Conservation (phyloP, 164 flowering plant genomes). For the Amborella trichopoda region DNA sequence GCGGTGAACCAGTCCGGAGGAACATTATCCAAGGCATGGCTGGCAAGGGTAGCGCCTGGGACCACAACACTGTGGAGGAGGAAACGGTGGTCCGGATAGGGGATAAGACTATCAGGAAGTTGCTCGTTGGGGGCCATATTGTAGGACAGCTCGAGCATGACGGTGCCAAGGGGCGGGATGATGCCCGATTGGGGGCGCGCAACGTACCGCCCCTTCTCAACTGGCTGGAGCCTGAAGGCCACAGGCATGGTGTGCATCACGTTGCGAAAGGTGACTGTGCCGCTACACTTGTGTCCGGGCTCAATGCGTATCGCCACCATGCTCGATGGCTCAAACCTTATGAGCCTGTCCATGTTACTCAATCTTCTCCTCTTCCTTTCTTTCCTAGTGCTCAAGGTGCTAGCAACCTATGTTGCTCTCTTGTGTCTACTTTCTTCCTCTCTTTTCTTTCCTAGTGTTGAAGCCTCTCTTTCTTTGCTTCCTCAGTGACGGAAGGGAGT, state of each 20-base stretch:
- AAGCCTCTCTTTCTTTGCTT: too few species aligned
- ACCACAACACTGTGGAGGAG: constrained; percentile 64
- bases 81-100: constrained; percentile 41
- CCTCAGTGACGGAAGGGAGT: too few species aligned
- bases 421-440: too few species aligned
- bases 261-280: constrained; percentile 47
- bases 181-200: constrained; percentile 57
- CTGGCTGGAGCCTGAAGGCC: constrained; percentile 52
- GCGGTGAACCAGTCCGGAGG: constrained; percentile 67
- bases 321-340: constrained; percentile 65
- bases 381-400: too few species aligned
- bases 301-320: constrained; percentile 42
- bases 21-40: constrained; percentile 30
- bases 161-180: constrained; percentile 41
- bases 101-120: constrained; percentile 43
- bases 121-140: constrained; percentile 18
- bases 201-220: constrained; percentile 34
- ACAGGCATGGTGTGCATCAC: constrained; percentile 93
- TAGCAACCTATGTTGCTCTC: too few species aligned
- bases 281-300: constrained; percentile 40
- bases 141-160: constrained; percentile 45
- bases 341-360: constrained; percentile 73
- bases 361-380: not conserved
- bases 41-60: constrained; percentile 46
- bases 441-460: too few species aligned